These are phyloP conservation scores for Pichia inconspicua DNA, from an alignment of 1,139 yeast genomes.

Conservation along the genomic window DNA sequence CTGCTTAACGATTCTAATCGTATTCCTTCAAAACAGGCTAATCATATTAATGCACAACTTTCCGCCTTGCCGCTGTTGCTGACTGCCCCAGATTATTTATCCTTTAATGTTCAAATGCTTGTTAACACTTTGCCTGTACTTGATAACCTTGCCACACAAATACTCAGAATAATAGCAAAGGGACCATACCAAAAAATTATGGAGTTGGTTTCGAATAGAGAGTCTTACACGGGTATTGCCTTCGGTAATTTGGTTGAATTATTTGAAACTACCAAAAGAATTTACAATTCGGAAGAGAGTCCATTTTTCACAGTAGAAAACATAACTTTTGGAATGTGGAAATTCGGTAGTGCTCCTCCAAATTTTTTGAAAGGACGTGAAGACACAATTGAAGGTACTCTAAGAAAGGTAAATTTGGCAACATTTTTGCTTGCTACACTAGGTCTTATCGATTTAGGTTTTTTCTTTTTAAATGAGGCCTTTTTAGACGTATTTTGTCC, in stretches of 20 bases:
- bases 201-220: conserved; percentile 65
- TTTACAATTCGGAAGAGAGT: conserved; percentile 52
- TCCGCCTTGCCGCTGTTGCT: conserved; percentile 52
- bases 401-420: conserved; percentile 79
- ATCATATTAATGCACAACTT: conserved; percentile 43
- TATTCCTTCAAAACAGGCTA: conserved; percentile 14
- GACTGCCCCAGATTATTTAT: conserved; percentile 47
- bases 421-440: conserved; percentile 80
- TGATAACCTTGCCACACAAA: conserved; percentile 69
- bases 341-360: conserved; percentile 54
- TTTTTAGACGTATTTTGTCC: conserved; percentile 83
- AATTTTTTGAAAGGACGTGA: conserved; percentile 50
- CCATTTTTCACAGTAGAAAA: conserved; percentile 60
- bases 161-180: conserved; percentile 57
- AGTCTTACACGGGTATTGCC: conserved; percentile 63
- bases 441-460: conserved; percentile 81
- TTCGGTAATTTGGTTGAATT: conserved; percentile 64
- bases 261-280: conserved; percentile 63
- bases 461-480: conserved; percentile 73
- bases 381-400: conserved; percentile 58
- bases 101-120: conserved; percentile 53
- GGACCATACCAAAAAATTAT: conserved; percentile 70
- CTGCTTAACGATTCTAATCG: conserved; percentile 16
- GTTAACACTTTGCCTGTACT: conserved; percentile 63
- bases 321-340: conserved; percentile 49